Percentiles rank a stretch among this genome's conserved stretches.
Evolutionary conservation across 2,329 filamentous ascomycete genomes (phyloP).

Genomic region (Cadophora gregata): DNA sequence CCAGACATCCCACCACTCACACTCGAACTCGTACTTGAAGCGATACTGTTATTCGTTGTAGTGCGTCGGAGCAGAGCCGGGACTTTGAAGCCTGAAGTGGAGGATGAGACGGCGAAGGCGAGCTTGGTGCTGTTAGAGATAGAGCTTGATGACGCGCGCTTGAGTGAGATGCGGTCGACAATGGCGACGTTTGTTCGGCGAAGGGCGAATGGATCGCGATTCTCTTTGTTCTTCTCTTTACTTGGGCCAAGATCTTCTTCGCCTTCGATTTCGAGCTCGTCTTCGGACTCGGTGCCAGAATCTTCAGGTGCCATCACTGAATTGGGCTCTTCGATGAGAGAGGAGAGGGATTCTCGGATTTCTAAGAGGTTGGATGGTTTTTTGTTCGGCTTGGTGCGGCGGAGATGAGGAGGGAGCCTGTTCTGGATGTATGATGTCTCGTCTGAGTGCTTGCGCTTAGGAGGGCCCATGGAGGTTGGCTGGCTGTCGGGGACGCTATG

Average conservation of each 20-base stretch:
- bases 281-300: conserved; percentile 60
- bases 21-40: conserved; percentile 43
- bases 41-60: conserved; percentile 64
- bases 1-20: conserved; percentile 35
- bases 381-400: conserved; percentile 64
- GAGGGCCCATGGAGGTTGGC: conserved; percentile 45
- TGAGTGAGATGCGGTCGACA: conserved; percentile 77
- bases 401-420: conserved; percentile 63
- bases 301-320: conserved; percentile 51
- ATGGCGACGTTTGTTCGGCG: conserved; percentile 54
- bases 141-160: conserved; percentile 57
- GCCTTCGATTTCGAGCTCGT: conserved; percentile 57
- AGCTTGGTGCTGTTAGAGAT: conserved; percentile 50
- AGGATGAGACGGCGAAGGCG: conserved; percentile 59
- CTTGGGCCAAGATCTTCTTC: conserved; percentile 50
- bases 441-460: conserved; percentile 49
- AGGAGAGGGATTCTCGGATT: conserved; percentile 82
- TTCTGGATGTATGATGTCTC: conserved; percentile 51
- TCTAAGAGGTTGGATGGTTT: conserved; percentile 80
- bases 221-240: conserved; percentile 42
- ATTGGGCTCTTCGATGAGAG: conserved; percentile 76
- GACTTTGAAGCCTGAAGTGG: conserved; percentile 63
- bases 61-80: conserved; percentile 75
- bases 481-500: conserved; percentile 58
- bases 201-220: conserved; percentile 43